phyloP scores from a whole-genome alignment of 1,139 yeast species.

The Pneumocystis oryctolagi region DNA sequence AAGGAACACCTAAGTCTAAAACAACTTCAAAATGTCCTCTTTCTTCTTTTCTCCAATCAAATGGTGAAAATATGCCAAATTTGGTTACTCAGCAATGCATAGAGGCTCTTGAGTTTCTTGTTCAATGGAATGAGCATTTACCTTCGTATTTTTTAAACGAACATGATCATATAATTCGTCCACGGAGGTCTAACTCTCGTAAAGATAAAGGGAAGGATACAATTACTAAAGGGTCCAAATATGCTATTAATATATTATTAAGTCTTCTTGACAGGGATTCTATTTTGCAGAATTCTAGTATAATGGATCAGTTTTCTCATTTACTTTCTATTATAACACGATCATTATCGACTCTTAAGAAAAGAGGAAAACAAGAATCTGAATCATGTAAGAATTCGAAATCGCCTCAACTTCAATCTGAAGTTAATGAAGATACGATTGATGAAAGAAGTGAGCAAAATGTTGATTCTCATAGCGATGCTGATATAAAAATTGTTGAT shows the following conservation, averaged over 20 bases:
- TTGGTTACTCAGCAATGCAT: slow-evolving; percentile 63
- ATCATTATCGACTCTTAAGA: slow-evolving; percentile 33
- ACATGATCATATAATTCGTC: slow-evolving; percentile 43
- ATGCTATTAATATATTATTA: slow-evolving; percentile 59
- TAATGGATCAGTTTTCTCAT: slow-evolving; percentile 64
- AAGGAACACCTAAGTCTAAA: slow-evolving; percentile 13
- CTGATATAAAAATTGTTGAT: slow-evolving; percentile 8
- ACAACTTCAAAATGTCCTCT: slow-evolving; percentile 6
- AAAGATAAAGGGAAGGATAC: slow-evolving; percentile 29
- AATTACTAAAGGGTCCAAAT: slow-evolving; percentile 33
- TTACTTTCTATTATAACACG: slow-evolving; percentile 64
- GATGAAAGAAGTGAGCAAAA: slow-evolving; percentile 6
- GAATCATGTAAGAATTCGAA: not conserved
- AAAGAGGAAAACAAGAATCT: slow-evolving; percentile 6
- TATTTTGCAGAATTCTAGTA: slow-evolving; percentile 54
- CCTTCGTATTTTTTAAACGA: slow-evolving; percentile 68
- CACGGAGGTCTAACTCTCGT: slow-evolving; percentile 29
- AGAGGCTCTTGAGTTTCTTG: slow-evolving; percentile 57
- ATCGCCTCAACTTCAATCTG: not conserved
- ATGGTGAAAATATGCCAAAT: slow-evolving; percentile 46
- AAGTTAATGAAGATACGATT: not conserved
- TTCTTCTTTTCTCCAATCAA: slow-evolving; percentile 1
- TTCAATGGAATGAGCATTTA: slow-evolving; percentile 54
- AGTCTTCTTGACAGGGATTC: slow-evolving; percentile 46
- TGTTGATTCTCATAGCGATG: slow-evolving; percentile 6